Conservation (phyloP, 2,329 filamentous ascomycete species). For the Pyricularia sp. region DNA sequence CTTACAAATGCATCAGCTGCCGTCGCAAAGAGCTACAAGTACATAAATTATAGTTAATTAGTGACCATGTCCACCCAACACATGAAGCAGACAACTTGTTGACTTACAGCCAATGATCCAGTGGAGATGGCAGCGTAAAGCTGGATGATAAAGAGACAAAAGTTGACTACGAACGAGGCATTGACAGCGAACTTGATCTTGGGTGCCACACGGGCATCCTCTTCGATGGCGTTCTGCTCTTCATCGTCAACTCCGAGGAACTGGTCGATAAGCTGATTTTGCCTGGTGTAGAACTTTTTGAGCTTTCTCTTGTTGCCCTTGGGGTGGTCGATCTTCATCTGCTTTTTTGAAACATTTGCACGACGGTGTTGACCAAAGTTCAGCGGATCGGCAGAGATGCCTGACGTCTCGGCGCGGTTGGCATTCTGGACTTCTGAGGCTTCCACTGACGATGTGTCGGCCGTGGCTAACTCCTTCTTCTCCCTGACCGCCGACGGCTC, state of each 20-base stretch:
- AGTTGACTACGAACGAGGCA: constrained; percentile 39
- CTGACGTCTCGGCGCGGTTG: neutral
- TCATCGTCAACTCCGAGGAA: constrained; percentile 48
- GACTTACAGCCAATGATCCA: constrained; percentile 40
- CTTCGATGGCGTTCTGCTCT: constrained; percentile 39
- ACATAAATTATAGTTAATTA: neutral
- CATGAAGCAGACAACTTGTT: neutral
- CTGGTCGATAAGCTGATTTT: constrained; percentile 38
- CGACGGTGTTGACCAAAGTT: constrained; percentile 30
- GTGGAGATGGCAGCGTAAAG: constrained; percentile 48
- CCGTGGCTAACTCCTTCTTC: neutral
- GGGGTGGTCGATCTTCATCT: constrained; percentile 39
- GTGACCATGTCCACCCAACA: constrained; percentile 10
- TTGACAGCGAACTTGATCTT: constrained; percentile 45
- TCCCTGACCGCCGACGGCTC: neutral
- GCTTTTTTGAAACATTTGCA: constrained; percentile 28
- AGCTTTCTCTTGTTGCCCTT: constrained; percentile 31
- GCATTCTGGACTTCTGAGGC: neutral
- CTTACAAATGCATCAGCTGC: constrained; percentile 52
- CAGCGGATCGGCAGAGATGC: constrained; percentile 22
- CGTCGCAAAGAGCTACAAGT: constrained; percentile 45
- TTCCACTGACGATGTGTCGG: neutral
- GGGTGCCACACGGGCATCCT: constrained; percentile 38
- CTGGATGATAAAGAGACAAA: constrained; percentile 47
- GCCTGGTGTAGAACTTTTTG: constrained; percentile 35